phyloP scores from a whole-genome alignment of 805 yeast genomes.

The Lachancea nothofagi region DNA sequence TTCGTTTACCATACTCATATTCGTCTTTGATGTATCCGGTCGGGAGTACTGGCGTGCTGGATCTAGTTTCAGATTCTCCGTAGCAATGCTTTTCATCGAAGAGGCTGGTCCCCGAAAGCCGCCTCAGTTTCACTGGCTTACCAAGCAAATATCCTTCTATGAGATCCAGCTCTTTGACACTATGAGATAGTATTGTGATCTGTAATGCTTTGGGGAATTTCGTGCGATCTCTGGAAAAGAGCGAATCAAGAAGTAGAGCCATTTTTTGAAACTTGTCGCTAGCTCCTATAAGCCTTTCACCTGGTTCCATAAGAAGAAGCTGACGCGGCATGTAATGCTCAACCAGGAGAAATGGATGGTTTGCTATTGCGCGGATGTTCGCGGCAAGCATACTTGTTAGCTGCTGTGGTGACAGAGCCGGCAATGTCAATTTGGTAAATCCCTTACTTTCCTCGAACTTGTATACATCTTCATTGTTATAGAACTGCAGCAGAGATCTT shows the following conservation, averaged over 20 bases:
- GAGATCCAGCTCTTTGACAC: slow-evolving; percentile 66
- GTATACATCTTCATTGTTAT: not conserved
- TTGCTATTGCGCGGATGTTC: slow-evolving; percentile 46
- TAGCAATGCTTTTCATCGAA: slow-evolving; percentile 35
- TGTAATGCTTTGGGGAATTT: slow-evolving; percentile 16
- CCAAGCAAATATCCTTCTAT: slow-evolving; percentile 79
- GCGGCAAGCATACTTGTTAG: slow-evolving; percentile 26
- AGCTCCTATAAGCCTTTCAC: slow-evolving; percentile 44
- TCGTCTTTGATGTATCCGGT: slow-evolving; percentile 24
- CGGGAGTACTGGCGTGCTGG: slow-evolving; percentile 1
- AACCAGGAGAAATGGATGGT: slow-evolving; percentile 67
- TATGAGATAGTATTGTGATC: slow-evolving; percentile 48
- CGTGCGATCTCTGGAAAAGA: slow-evolving; percentile 14
- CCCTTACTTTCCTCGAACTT: not conserved
- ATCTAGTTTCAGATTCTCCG: slow-evolving; percentile 6
- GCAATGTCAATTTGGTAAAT: slow-evolving; percentile 4
- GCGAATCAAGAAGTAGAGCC: slow-evolving; percentile 38
- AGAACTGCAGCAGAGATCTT: slow-evolving; percentile 21
- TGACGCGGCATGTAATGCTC: slow-evolving; percentile 75
- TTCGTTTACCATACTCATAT: slow-evolving; percentile 21
- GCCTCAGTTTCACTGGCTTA: slow-evolving; percentile 53
- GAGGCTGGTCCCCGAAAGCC: slow-evolving; percentile 62
- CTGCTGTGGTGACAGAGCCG: slow-evolving; percentile 16
- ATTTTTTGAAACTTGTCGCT: slow-evolving; percentile 58
- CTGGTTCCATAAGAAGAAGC: slow-evolving; percentile 59